These are phyloP conservation scores for Astrephomene gubernaculifera DNA, from an alignment of 139 green algal genomes.

Conservation along the genomic window DNA sequence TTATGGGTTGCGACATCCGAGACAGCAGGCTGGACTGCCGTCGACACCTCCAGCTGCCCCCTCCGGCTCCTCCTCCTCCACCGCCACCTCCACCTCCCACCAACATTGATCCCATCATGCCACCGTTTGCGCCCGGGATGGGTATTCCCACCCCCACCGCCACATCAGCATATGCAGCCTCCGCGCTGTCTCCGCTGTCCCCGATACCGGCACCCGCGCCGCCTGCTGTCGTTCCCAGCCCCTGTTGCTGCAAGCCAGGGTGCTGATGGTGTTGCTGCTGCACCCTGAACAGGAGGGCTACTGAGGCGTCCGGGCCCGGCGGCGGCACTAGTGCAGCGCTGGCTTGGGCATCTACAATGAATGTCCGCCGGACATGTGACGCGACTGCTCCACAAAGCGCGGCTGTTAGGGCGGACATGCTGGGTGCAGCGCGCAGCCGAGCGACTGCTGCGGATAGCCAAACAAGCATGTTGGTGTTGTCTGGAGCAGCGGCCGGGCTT, in stretches of 20 bases:
- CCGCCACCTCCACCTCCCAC: too few relatives aligned
- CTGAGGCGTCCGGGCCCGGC: background rate
- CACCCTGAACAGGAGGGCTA: background rate
- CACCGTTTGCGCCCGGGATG: too few relatives aligned
- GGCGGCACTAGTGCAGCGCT: background rate
- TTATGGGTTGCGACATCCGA: too few relatives aligned
- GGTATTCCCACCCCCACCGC: too few relatives aligned
- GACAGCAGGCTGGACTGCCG: too few relatives aligned
- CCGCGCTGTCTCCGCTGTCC: background rate
- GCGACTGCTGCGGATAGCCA: background rate
- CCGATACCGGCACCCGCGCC: background rate
- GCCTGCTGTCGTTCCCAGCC: too few relatives aligned
- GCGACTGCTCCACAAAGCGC: background rate
- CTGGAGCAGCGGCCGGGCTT: too few relatives aligned
- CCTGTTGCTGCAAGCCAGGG: background rate
- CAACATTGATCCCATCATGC: too few relatives aligned
- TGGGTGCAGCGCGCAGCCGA: conserved; percentile 3
- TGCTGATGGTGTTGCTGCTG: background rate
- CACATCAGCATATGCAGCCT: too few relatives aligned
- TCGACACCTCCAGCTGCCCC: too few relatives aligned
- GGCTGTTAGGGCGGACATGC: background rate
- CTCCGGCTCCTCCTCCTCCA: too few relatives aligned
- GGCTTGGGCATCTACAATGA: background rate
- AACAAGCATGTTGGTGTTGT: background rate
- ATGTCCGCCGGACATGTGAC: background rate